phyloP scores from a whole-genome alignment of 2,329 filamentous ascomycete genomes.

The Aspergillus phoenicis region DNA sequence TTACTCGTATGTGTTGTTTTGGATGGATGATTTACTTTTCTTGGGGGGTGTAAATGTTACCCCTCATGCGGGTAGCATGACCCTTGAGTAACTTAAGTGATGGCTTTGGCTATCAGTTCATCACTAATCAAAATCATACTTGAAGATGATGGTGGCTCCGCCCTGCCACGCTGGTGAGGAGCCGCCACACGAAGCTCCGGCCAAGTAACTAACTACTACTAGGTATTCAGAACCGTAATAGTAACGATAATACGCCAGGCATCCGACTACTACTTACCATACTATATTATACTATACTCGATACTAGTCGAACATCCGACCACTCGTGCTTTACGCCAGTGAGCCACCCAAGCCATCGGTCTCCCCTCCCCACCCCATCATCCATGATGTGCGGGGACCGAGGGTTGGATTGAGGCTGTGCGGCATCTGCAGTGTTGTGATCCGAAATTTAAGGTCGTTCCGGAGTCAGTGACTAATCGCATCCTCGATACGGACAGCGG shows the following conservation, averaged over 20 bases:
- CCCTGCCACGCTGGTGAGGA: not conserved
- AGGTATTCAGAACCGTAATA: not conserved
- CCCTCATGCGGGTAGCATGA: conserved; percentile 3
- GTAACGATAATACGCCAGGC: not conserved
- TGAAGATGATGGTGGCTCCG: not conserved
- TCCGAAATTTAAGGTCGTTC: conserved; percentile 7
- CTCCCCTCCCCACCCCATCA: conserved; percentile 10
- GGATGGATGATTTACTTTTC: not conserved
- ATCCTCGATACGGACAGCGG: not conserved
- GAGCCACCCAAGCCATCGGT: conserved; percentile 24
- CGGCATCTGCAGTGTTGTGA: conserved; percentile 4
- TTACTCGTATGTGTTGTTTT: not conserved
- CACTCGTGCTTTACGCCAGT: not conserved
- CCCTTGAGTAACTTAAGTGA: not conserved
- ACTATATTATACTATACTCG: not conserved
- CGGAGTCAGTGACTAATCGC: not conserved
- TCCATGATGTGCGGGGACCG: conserved; percentile 26
- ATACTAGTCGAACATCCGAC: not conserved
- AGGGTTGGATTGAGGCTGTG: conserved; percentile 11
- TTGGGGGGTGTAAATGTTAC: not conserved
- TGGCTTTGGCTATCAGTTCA: not conserved
- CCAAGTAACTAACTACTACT: not conserved
- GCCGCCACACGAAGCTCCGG: not conserved
- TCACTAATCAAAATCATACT: not conserved
- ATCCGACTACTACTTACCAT: not conserved